Base-by-base conservation (phyloP, 306 rosid genomes). In the Dryas octopetala region DNA sequence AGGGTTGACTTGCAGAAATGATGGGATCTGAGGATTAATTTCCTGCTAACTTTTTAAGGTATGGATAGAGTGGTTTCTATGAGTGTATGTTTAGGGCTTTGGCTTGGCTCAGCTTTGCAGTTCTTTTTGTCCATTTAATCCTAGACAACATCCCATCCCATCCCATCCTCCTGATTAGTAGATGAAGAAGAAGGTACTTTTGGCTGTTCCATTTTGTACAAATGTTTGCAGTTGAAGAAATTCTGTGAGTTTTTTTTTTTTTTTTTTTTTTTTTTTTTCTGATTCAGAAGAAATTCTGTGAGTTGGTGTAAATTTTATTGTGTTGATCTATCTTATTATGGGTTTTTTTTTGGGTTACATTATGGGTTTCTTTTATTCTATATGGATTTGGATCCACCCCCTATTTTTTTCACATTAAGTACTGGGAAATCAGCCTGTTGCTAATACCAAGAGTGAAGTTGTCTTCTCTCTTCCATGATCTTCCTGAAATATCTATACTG, bases 141-240 rank as follows among this genome's bases (percentile, higher is more conserved):
- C 71, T 52, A 64, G 71, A 45, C 62, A 43, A 14, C 54, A 52
- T 45, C 53, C 40, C 47, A 9, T 63, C 23, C 48, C 47, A 32
- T 19, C n/a, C 62, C 23, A 47, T 66, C 66, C 63, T 41, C 28
- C 53, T 2, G 61, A 78, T 45, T 49, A 77, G 19, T 59, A 58
- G 76, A 59, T 58, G 76, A 70, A 68, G 32, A 62, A 58, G 41
- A 45, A 66, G 73, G 72, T 62, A 62, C 23, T 23, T 62, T 52
- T 61, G 70, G 45, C 26, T 74, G 77, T 75, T 52, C 53, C 76
- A 76, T 79, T 73, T 73, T 86, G 90, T 90, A 84, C 86, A 88
- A 86, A 87, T 64, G 73, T 77, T 85, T 85, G 86, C 58, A 68
- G 83, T 78, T 83, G 73, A 78, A 67, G 81, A 75, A 61, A 58